Evolutionary conservation across 2,329 filamentous ascomycete genomes (phyloP).

Genomic region (Calycina herbarum): DNA sequence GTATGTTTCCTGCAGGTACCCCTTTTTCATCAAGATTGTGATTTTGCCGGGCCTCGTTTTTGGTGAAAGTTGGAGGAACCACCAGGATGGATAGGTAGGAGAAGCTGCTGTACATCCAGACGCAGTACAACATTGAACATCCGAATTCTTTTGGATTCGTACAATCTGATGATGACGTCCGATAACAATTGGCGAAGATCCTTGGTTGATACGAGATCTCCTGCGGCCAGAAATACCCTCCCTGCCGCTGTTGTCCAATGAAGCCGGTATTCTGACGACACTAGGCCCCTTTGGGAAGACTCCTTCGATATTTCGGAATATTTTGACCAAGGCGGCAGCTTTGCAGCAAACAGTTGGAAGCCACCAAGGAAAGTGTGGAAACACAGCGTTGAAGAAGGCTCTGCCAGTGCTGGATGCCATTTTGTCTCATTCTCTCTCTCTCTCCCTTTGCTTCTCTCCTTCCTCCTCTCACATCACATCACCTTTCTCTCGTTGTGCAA

Average conservation of each 20-base stretch:
- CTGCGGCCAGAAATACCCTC: not conserved
- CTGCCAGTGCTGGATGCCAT: not conserved
- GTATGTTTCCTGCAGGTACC: not conserved
- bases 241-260: not conserved
- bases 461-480: not conserved
- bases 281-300: not conserved
- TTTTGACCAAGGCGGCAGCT: not conserved
- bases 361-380: conserved; percentile 3
- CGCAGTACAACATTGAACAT: not conserved
- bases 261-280: not conserved
- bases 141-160: not conserved
- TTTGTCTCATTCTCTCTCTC: not conserved
- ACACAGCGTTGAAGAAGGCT: not conserved
- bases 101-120: not conserved
- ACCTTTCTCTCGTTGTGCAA: not conserved
- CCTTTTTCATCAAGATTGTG: not conserved
- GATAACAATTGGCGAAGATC: not conserved
- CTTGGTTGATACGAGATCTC: not conserved
- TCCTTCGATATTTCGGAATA: not conserved
- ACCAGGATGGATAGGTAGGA: not conserved
- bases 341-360: not conserved
- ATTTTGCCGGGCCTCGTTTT: not conserved
- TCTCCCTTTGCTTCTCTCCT: not conserved
- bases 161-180: not conserved
- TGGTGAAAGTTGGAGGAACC: not conserved